These are phyloP conservation scores for Pseudogymnoascus sp. DNA, from an alignment of 2,329 filamentous ascomycete genomes.

Conservation along the genomic window DNA sequence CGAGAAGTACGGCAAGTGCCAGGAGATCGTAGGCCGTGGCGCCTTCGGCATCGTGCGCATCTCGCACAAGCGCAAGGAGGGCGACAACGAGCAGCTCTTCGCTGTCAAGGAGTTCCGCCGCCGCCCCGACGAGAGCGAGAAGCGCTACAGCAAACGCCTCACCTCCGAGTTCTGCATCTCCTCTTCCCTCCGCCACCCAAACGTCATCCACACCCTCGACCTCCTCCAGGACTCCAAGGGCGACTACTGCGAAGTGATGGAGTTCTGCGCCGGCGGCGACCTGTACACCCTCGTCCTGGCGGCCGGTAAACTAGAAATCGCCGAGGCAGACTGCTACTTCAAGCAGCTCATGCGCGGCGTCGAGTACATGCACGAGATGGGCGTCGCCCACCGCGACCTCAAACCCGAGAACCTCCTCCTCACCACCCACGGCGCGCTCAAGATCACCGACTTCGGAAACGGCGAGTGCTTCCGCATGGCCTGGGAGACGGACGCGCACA, in stretches of 20 bases:
- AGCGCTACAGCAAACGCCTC: slow-evolving; percentile 95
- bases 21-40: slow-evolving; percentile 90
- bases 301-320: slow-evolving; percentile 81
- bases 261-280: slow-evolving; percentile 94
- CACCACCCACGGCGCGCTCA: slow-evolving; percentile 84
- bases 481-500: slow-evolving; percentile 96
- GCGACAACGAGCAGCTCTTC: slow-evolving; percentile 78
- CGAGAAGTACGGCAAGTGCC: slow-evolving; percentile 97
- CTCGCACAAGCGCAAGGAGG: slow-evolving; percentile 87
- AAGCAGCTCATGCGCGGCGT: slow-evolving; percentile 99
- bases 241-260: slow-evolving; percentile 98
- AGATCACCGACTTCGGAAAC: slow-evolving; percentile 98
- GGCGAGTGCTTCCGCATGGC: slow-evolving; percentile 99
- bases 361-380: slow-evolving; percentile 99
- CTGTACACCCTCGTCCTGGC: slow-evolving; percentile 88
- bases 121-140: slow-evolving; percentile 85
- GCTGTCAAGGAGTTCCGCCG: slow-evolving; percentile 98
- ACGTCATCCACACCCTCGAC: slow-evolving; percentile 96
- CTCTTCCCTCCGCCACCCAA: slow-evolving; percentile 89
- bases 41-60: slow-evolving; percentile 97
- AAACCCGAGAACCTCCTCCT: slow-evolving; percentile 95
- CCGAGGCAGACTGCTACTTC: slow-evolving; percentile 96
- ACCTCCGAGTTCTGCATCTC: slow-evolving; percentile 99
- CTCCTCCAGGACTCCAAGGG: slow-evolving; percentile 93
- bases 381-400: slow-evolving; percentile 89